Evolutionary conservation across 257 asterid genomes (phyloP).

Genomic region (Solanum sitiens): DNA sequence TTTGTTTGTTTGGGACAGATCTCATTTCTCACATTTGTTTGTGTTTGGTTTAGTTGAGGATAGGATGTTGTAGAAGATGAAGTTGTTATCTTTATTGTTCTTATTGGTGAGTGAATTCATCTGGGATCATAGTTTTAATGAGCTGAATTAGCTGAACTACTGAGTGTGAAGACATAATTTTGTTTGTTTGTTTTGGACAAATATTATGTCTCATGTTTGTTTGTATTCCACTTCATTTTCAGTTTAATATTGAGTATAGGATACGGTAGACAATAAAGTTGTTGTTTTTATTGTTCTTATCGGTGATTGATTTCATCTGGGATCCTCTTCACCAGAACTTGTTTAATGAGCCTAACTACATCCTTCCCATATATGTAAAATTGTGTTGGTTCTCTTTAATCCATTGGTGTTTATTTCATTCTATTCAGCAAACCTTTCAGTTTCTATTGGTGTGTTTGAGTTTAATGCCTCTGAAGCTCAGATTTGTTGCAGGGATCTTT

Average conservation of each 20-base stretch:
- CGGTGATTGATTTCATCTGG: not conserved
- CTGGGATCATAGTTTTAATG: not conserved
- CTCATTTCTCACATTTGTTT: not conserved
- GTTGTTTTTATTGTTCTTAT: not conserved
- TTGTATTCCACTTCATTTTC: not conserved
- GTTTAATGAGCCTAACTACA: not conserved
- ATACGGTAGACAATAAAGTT: not conserved
- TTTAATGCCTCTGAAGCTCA: not conserved
- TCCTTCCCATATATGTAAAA: not conserved
- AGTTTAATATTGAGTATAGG: not conserved
- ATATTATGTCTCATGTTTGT: not conserved
- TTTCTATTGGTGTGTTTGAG: not conserved
- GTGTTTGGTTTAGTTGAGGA: not conserved
- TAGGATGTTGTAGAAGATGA: not conserved
- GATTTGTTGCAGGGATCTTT: conserved; percentile 24
- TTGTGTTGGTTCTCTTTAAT: not conserved
- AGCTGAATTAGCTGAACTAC: not conserved
- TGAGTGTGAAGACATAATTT: not conserved
- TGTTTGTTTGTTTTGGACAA: not conserved
- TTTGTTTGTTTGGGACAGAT: not conserved
- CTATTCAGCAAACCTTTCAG: not conserved
- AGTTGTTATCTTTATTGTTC: not conserved
- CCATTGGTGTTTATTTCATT: not conserved
- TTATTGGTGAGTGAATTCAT: not conserved
- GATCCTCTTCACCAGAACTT: not conserved